Evolutionary conservation across 768 basidiomycete genomes (phyloP), one percentile per base, ranked within the genome.

Genomic region (Xerocomus brunneocitrinus): DNA sequence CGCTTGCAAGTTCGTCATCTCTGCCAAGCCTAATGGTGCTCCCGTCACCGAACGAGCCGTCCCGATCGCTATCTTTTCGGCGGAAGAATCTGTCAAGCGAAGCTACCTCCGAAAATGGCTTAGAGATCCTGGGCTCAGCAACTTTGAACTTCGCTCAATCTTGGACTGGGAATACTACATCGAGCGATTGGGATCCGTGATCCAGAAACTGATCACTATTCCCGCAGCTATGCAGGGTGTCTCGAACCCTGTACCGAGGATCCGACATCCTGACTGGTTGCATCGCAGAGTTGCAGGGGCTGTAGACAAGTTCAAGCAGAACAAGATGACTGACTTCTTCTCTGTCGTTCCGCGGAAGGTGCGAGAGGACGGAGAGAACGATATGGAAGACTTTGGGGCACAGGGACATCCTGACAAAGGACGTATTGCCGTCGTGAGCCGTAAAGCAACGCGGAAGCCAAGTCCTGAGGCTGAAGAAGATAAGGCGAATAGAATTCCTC

Each of bases 151-250:
- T 40, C 86, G 97, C 16, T 85, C 89, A 16, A 97, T 99, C 60
- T 78, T 99, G 55, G 97, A 99, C 67, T 99, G 97, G 97, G 82
- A 85, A 31, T 99, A 99, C 70, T 99, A 98, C 73, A 95, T 98
- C 62, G 97, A 98, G 64, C 87, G 97, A 16, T 71, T 99, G 24
- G 97, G 97, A 5, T 97, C 94, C 2, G 97, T 98, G 60, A 94
- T 99, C 53, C 97, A 99, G 71, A 99, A 99, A 63, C 76, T 99
- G 51, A 98, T 99, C 72, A 99, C 97, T 2, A 99, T 99, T 61
- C 97, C 97, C 8, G 97, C 97, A 7, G 97, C 97, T 1, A 89
- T 98, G 81, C 97, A 99, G 67, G 95, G 95, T 62, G 89, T 99
- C 46, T 71, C 91, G 4, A 99, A 99, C 66, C 97, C 97, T 5